Percentiles rank a stretch among this genome's conserved stretches.
Evolutionary conservation across 345 rosid genomes (phyloP).

Genomic region (Dovyalis caffra): DNA sequence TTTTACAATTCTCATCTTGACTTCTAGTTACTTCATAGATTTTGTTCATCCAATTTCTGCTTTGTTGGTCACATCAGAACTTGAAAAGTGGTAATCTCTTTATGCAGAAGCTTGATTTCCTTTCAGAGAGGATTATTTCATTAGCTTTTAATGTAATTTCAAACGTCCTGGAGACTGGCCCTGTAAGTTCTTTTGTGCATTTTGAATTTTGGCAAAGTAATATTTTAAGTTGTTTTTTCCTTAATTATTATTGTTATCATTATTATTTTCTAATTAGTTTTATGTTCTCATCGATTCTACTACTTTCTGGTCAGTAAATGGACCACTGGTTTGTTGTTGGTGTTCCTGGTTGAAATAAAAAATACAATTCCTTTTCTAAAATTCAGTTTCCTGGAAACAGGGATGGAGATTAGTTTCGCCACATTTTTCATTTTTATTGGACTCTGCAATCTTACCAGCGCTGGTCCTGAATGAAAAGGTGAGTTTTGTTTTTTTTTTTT

Average conservation of each 20-base stretch:
- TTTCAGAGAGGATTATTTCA: slow-evolving; percentile 67
- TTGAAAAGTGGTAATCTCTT: slow-evolving; percentile 10
- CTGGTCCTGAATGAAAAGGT: slow-evolving; percentile 76
- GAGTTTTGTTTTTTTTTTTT: too few relatives aligned
- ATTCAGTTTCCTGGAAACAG: slow-evolving; percentile 38
- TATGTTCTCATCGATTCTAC: neutral
- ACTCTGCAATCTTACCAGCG: slow-evolving; percentile 75
- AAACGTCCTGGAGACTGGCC: slow-evolving; percentile 80
- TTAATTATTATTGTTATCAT: slow-evolving; percentile 5
- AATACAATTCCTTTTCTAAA: slow-evolving; percentile 6
- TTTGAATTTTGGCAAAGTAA: neutral
- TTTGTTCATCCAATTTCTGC: slow-evolving; percentile 18
- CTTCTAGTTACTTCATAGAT: slow-evolving; percentile 2
- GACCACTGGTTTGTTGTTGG: neutral
- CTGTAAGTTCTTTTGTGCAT: slow-evolving; percentile 44
- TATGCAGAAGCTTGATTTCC: slow-evolving; percentile 66
- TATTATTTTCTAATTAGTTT: neutral
- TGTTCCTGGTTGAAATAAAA: slow-evolving; percentile 1
- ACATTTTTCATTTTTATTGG: slow-evolving; percentile 68
- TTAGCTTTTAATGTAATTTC: slow-evolving; percentile 77
- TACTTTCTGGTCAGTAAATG: slow-evolving; percentile 6
- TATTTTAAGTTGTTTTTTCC: neutral
- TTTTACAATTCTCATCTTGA: neutral
- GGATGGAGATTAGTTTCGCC: slow-evolving; percentile 95
- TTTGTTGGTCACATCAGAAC: slow-evolving; percentile 8